Evolutionary conservation across 2,329 filamentous ascomycete genomes (phyloP), one percentile per base, ranked within the genome.

Genomic region (Ophiocordyceps australis): DNA sequence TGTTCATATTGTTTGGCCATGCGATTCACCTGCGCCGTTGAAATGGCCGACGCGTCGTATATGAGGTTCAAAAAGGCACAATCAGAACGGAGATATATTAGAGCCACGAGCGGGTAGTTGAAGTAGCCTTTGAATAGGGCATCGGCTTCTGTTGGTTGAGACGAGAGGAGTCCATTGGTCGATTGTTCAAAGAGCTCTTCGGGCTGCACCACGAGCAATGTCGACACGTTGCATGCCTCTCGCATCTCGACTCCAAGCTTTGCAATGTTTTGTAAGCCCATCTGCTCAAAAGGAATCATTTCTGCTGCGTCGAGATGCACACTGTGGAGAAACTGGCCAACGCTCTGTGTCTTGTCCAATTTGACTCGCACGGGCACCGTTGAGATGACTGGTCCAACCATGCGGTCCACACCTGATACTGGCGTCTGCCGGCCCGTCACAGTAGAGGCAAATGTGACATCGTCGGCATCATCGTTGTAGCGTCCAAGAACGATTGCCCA

Each of bases 291-390:
- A 4, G 17, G n/a, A 11, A 18, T 20, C 5, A 36, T 36, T 3
- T 29, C 23, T 1, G 30, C 22, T 1, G 36, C 33, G 5, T 36
- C 31, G 9, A 13, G 23, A 16, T 33, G 31, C 4, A 37, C 18
- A 12, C 14, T 17, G 6, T 15, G 17, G 8, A 39, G 30, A 2
- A 19, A 19, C 9, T 11, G 5, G 10, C 9, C 7, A 4, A 24
- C 14, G 4, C 3, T 9, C 22, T 24, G 14, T 6, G 14, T 7
- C 9, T n/a, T 5, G n/a, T 24, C 14, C 9, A 24, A 12, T 3
- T 16, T 14, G 14, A 24, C 16, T 7, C 15, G 22, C 4, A 24
- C 22, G 7, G 22, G 22, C 9, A 24, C n/a, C 7, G 22, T 24
- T 5, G 22, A 11, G 8, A 24, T n/a, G 14, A 15, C 16, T 7